Base-by-base conservation (phyloP, 1,284 basidiomycete genomes). In the Anthracocystis setariae region DNA sequence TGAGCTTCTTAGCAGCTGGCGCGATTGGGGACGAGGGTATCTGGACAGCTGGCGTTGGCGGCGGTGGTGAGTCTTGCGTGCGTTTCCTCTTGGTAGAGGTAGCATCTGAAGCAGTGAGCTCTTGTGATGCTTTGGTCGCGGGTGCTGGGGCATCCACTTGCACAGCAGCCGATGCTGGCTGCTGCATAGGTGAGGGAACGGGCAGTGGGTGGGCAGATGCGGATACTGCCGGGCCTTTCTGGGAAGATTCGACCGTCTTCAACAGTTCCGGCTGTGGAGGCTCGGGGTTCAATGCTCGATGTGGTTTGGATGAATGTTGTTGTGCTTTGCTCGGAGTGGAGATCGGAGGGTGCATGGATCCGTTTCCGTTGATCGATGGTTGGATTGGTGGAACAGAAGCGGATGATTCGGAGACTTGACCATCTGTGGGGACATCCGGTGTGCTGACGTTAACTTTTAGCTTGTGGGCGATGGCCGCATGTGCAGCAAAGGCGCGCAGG, bases 401-500 rank as follows among this genome's bases (percentile, higher is more conserved):
- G 2, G n/a, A 15, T 24, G 35, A 12, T 8, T 15, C 42, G 10
- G 46, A 45, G 2, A n/a, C 3, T n/a, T 17, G 21, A 12, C 13
- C 9, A 18, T n/a, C 15, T 8, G 20, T 12, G 20, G 20, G 2
- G 20, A 32, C 25, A 18, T 38, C 45, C 12, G 58, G 44, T 2
- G 59, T 51, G 20, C 46, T 53, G 40, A 74, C 66, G 18, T 59
- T 49, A 24, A 77, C 53, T 17, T 55, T 66, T 39, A 75, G 58
- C 29, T 61, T 67, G 12, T 49, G 52, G 17, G 59, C 54, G 29
- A 63, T 43, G 20, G 61, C 55, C 8, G 75, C 75, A 51, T 75
- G 67, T 13, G 61, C 63, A 17, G 58, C 70, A 27, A 77, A 58
- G 3, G 75, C 75, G 21, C 58, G 60, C 23, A 77, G 63, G 40